phyloP scores from a whole-genome alignment of 805 yeast species.

The Soucietia sequanensis region DNA sequence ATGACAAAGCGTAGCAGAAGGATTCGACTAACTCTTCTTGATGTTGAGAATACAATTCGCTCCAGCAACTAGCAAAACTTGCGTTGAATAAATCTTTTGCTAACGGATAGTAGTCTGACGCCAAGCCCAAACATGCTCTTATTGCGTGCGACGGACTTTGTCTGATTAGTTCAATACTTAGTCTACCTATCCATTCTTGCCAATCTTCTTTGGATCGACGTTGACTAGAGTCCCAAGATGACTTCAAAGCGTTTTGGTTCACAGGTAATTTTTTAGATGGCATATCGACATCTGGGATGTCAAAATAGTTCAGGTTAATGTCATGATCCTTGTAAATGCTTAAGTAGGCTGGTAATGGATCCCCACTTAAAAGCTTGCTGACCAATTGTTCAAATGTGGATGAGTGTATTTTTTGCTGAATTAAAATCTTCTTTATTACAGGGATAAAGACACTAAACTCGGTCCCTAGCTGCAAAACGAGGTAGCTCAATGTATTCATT shows the following conservation, averaged over 20 bases:
- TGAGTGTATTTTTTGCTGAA: conserved; percentile 64
- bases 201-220: conserved; percentile 92
- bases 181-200: conserved; percentile 94
- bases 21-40: conserved; percentile 88
- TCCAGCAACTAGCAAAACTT: conserved; percentile 95
- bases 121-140: conserved; percentile 87
- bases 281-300: conserved; percentile 61
- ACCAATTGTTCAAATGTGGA: conserved; percentile 80
- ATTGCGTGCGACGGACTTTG: conserved; percentile 95
- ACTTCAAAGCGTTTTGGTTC: conserved; percentile 60
- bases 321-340: conserved; percentile 65
- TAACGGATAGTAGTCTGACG: conserved; percentile 81
- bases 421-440: conserved; percentile 64
- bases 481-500: conserved; percentile 75
- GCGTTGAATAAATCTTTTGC: conserved; percentile 92
- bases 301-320: conserved; percentile 36
- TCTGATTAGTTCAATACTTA: conserved; percentile 80
- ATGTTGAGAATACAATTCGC: conserved; percentile 80
- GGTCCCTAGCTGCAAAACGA: conserved; percentile 76
- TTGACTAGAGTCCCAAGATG: conserved; percentile 90
- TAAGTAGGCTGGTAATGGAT: conserved; percentile 78
- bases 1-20: conserved; percentile 80
- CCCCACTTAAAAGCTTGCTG: conserved; percentile 73
- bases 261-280: conserved; percentile 74
- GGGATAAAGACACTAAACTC: conserved; percentile 88